Conservation (phyloP, 2,329 filamentous ascomycete species). For the Uncinocarpus reesii region DNA sequence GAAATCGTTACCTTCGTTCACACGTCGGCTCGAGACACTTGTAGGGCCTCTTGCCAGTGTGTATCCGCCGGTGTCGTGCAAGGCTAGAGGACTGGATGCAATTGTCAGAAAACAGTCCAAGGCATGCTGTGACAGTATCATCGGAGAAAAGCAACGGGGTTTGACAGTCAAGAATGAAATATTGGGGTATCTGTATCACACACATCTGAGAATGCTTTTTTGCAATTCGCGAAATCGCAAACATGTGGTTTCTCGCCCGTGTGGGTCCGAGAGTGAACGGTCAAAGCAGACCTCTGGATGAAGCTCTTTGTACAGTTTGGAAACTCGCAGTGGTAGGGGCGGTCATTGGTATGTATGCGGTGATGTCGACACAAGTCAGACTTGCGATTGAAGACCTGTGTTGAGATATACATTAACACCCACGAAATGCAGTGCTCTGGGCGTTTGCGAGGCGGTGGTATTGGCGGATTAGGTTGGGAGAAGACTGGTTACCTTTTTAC, state of each 20-base stretch:
- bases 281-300: constrained; percentile 40
- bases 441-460: no score
- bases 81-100: constrained; percentile 19
- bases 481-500: constrained; percentile 39
- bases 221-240: constrained; percentile 35
- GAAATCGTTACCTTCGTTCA: constrained; percentile 17
- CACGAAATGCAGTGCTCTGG: not conserved
- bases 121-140: not conserved
- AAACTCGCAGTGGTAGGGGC: constrained; percentile 39
- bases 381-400: constrained; percentile 41
- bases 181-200: constrained; percentile 17
- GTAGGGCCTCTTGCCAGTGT: constrained; percentile 20
- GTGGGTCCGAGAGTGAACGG: constrained; percentile 38
- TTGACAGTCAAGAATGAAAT: constrained; percentile 9
- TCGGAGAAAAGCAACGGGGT: not conserved
- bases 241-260: constrained; percentile 39
- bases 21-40: constrained; percentile 18
- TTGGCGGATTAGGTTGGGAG: no score
- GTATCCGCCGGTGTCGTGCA: constrained; percentile 20
- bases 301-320: constrained; percentile 40
- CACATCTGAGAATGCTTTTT: constrained; percentile 38
- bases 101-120: constrained; percentile 8
- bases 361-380: constrained; percentile 40
- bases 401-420: constrained; percentile 1
- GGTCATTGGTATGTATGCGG: constrained; percentile 41